Evolutionary conservation across 495 filamentous ascomycete genomes (phyloP), one percentile per base, ranked within the genome.

Genomic region (Lophiostoma macrostomum): DNA sequence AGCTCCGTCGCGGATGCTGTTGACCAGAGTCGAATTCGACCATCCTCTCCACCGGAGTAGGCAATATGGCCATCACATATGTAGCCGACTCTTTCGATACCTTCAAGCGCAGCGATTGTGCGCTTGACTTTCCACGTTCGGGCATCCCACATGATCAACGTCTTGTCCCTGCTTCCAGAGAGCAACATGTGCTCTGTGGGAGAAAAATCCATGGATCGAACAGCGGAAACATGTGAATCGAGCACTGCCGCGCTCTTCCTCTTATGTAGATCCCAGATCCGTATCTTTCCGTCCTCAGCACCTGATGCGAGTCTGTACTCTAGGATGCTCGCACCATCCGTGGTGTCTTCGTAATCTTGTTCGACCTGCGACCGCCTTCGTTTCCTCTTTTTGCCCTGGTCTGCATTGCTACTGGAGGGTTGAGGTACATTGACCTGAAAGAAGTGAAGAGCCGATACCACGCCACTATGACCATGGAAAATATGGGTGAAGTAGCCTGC

Each of bases 401-500:
- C 62, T 5, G 68, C 48, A 70, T 73, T 24, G 66, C 3, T 44
- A 54, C 5, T 70, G 69, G 16, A n/a, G n/a, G 65, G 64, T 0
- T 69, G 62, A 64, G 73, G 22, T 77, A 52, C 50, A 19, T 70
- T 67, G 2, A 87, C 74, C 64, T 95, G 83, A 67, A 96, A 99
- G 67, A 99, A 99, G 63, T 82, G 82, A 20, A 97, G 74, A 5
- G 93, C 88, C 5, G 93, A 95, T 19, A 99, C 80, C 29, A 97
- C 79, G 5, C 93, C 89, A 58, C 87, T 85, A 50, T 91, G 91
- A 13, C 91, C 93, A 58, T 89, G 84, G 67, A 99, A 91, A 1
- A 90, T 96, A 68, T 99, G 93, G 13, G 93, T 99, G 22, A 88
- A 81, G 67, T 83, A 97, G 12, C 93, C 94, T 14, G 87, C 90